A percentile compares a stretch with the other conserved stretches of the same genome.
Evolutionary conservation across 352 stramenopile genomes (phyloP).

Genomic region (Globisporangium cylindrosporum): DNA sequence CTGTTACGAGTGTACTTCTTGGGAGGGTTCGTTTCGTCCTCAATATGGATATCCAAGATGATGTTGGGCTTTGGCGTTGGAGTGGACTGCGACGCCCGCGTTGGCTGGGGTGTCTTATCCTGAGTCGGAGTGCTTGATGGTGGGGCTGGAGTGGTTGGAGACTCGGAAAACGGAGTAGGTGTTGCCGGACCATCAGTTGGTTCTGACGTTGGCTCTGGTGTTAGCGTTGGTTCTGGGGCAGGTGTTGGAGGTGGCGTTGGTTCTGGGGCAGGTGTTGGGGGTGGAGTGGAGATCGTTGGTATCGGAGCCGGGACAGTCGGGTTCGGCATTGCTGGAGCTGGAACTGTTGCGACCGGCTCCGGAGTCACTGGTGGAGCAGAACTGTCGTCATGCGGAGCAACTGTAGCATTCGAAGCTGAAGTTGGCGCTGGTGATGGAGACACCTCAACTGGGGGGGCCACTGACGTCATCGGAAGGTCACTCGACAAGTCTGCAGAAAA

Average conservation of each 20-base stretch:
- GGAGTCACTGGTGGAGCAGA: neutral
- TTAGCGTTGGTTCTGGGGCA: neutral
- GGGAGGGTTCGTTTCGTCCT: conserved; percentile 1
- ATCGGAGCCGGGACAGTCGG: neutral
- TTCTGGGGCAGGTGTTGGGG: conserved; percentile 1
- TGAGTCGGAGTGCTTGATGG: neutral
- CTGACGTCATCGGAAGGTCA: neutral
- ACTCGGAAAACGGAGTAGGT: neutral
- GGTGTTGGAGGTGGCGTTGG: conserved; percentile 2
- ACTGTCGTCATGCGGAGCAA: neutral
- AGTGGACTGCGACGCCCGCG: neutral
- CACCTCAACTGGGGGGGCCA: neutral
- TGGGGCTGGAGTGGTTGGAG: neutral
- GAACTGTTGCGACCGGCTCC: neutral
- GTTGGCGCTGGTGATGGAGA: neutral
- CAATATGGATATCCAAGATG: conserved; percentile 17
- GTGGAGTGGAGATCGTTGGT: neutral
- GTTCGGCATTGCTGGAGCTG: conserved; percentile 1
- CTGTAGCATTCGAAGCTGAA: neutral
- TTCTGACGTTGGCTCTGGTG: neutral
- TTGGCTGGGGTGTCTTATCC: neutral
- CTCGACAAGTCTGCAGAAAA: neutral
- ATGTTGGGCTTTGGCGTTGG: conserved; percentile 11
- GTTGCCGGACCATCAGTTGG: neutral
- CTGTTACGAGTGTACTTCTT: conserved; percentile 17